These are phyloP conservation scores for Fusarium ambrosium DNA, from an alignment of 2,329 filamentous ascomycete genomes.

Conservation along the genomic window DNA sequence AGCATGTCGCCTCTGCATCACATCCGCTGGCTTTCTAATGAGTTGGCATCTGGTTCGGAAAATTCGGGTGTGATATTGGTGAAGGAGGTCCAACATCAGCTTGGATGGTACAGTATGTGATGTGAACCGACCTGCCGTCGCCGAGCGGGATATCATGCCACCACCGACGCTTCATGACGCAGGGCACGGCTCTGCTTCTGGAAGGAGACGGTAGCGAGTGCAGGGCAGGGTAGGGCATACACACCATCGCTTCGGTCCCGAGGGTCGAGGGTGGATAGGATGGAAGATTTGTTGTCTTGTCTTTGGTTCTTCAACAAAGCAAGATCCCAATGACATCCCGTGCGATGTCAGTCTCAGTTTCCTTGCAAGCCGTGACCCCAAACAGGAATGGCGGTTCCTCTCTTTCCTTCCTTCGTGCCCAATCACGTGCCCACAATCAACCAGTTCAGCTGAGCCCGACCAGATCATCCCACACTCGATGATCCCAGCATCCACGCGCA, in stretches of 20 bases:
- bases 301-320: constrained; percentile 28
- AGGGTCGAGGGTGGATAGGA: not conserved
- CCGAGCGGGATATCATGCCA: constrained; percentile 1
- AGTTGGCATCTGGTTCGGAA: constrained; percentile 2
- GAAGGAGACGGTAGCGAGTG: not conserved
- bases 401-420: constrained; percentile 13
- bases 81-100: not conserved
- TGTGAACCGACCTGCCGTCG: not conserved
- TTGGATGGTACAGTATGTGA: not conserved
- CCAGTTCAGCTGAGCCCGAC: constrained; percentile 43
- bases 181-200: not conserved
- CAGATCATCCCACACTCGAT: constrained; percentile 32
- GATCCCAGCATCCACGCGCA: constrained; percentile 28
- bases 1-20: constrained; percentile 16
- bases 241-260: constrained; percentile 10
- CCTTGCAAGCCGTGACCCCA: constrained; percentile 34
- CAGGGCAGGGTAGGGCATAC: not conserved
- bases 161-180: constrained; percentile 6
- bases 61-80: not conserved
- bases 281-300: not conserved
- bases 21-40: constrained; percentile 21
- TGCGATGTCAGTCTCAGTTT: constrained; percentile 31
- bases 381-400: constrained; percentile 34
- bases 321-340: constrained; percentile 30
- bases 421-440: constrained; percentile 33